Evolutionary conservation across 768 basidiomycete genomes (phyloP).

Genomic region (Chiua virens): DNA sequence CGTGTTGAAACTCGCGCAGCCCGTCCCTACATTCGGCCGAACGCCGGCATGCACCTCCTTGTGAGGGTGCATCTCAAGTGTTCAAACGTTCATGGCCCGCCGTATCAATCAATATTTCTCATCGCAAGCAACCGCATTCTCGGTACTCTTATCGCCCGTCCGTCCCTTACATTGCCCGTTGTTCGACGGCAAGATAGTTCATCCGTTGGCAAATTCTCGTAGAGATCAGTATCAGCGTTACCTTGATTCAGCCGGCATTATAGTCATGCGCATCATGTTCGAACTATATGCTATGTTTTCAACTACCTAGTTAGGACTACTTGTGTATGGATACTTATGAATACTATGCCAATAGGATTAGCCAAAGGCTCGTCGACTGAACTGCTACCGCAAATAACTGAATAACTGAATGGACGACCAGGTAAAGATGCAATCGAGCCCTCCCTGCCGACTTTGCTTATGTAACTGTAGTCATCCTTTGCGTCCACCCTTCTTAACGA

Average conservation of each 20-base stretch:
- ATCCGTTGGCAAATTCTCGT: constrained; percentile 1
- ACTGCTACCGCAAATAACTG: background rate
- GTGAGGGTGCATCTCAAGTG: constrained; percentile 2
- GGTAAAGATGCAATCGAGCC: background rate
- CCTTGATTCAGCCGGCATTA: constrained; percentile 2
- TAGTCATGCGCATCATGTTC: constrained; percentile 26
- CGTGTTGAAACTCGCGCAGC: constrained; percentile 11
- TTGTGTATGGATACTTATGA: constrained; percentile 22
- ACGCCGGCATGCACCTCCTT: constrained; percentile 8
- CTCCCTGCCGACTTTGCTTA: background rate
- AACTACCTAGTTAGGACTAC: constrained; percentile 5
- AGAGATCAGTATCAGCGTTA: background rate
- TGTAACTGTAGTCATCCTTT: constrained; percentile 10
- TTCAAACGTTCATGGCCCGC: background rate
- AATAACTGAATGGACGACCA: background rate
- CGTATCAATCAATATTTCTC: constrained; percentile 11
- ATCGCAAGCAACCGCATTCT: constrained; percentile 14
- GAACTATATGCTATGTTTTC: constrained; percentile 14
- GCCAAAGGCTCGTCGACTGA: background rate
- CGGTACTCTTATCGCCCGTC: constrained; percentile 1
- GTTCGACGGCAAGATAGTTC: constrained; percentile 4
- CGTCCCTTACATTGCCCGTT: background rate
- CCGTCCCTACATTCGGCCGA: constrained; percentile 4
- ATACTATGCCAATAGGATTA: constrained; percentile 2
- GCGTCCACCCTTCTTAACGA: constrained; percentile 12